Evolutionary conservation across 345 rosid species (phyloP), one percentile per base, ranked within the genome.

Genomic region (Lumnitzera littorea): DNA sequence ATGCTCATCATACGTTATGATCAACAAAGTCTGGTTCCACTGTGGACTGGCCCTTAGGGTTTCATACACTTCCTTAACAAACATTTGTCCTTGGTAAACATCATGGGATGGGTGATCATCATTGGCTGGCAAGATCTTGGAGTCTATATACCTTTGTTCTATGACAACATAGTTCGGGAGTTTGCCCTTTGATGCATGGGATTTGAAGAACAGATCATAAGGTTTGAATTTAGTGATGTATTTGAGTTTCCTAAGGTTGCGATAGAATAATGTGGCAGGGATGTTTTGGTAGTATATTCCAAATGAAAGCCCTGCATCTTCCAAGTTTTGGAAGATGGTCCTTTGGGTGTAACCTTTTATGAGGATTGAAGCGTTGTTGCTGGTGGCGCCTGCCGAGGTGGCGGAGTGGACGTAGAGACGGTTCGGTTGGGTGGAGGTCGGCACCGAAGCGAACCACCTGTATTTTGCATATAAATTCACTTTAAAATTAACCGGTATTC

Each of bases 101-200:
- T 92, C 96, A 71, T 92, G 98, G 12, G 98, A 89, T 2, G 98
- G 96, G 62, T 92, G 98, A 55, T 92, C 96, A 36, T 89, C 96
- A 41, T 62, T 85, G 57, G 89, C 96, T 0, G 96, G 96, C 25
- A 66, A 71, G 0, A 8, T 0, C 67, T 72, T 74, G 0, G 74
- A 27, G 63, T 91, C 98, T 78, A 62, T 41, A 83, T 89, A 91
- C 63, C 91, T 83, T 81, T 91, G 98, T 80, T 91, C 98, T 58
- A 91, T 71, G 69, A 89, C 91, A 48, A 66, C 63, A 62, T 92
- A 92, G 3, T 64, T 66, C 15, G 94, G 94, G 17, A 92, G 79
- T 65, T 81, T 87, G 5, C 96, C 98, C 10, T 71, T 20, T 47
- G 47, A 24, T 5, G 96, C 98, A 29, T 89, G 56, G 0, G 47